Conservation (phyloP, 192 early-diverging fungal genomes). For the Pilobolus umbonatus region DNA sequence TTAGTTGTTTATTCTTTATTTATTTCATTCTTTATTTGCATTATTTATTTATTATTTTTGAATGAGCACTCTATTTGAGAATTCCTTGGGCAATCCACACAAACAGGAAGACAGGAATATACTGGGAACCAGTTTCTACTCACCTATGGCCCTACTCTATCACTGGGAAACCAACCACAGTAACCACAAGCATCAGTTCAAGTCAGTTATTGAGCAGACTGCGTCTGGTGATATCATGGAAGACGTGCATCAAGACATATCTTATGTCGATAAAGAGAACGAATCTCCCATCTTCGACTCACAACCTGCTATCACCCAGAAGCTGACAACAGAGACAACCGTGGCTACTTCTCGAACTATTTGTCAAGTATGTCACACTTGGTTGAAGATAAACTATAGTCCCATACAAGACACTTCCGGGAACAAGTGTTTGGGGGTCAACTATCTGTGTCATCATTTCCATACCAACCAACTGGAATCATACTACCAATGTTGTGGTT, state of each 20-base stretch:
- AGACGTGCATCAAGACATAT: background rate
- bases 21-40: no score
- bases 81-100: no score
- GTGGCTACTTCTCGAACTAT: no score
- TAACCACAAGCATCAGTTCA: constrained; percentile 1
- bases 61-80: no score
- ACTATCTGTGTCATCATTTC: constrained; percentile 24
- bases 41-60: no score
- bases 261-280: background rate
- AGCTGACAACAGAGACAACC: background rate
- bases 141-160: background rate
- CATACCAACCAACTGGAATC: constrained; percentile 6
- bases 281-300: background rate
- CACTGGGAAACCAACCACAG: constrained; percentile 4
- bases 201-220: background rate
- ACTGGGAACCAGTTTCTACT: no score
- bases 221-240: background rate
- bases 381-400: background rate
- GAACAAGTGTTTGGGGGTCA: background rate
- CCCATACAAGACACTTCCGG: background rate
- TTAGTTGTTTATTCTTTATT: no score
- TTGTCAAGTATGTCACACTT: constrained; percentile 8
- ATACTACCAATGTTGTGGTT: constrained; percentile 26
- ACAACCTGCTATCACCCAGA: background rate
- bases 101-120: no score